Evolutionary conservation across 1,139 yeast genomes (phyloP), one percentile per base, ranked within the genome.

Genomic region (Insectozyma bohioensis): DNA sequence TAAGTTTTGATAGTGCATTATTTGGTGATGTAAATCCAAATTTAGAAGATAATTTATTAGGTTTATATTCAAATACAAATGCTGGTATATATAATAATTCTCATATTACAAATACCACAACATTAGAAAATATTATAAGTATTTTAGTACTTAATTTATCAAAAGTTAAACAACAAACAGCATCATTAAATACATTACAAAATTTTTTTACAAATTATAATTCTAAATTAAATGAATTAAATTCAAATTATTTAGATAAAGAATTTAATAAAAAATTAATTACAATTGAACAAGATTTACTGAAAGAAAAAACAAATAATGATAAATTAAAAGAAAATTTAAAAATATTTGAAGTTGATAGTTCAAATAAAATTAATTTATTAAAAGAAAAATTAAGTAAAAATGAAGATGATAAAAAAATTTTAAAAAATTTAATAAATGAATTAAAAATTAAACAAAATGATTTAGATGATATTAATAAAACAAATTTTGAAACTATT

Each of bases 21-120:
- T 87, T 85, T 58, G 90, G 95, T 25, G 95, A 85, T 49, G 75
- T 83, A 18, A 73, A 74, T 45, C 74, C 82, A 6, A 59, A 75
- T 26, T 50, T 82, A 24, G 90, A 83, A 45, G 85, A 80, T 37
- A 63, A 70, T 29, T 61, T 82, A 7, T 54, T 80, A 35, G 82
- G 83, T 3, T 63, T 77, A 20, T 71, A 75, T 35, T 69, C 76
- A 14, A 72, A 70, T 41, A 66, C 75, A 5, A 65, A 77, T 30
- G 69, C 81, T 18, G 90, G 88, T 1, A 70, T 79, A 26, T 80
- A 77, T 51, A 74, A 75, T 45, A 80, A 78, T 50, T 75, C 82
- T 16, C 77, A 80, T 20, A 71, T 80, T 16, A 70, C 78, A 3
- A 72, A 76, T 26, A 67, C 81, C 26, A 64, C 75, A 4, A 71